Evolutionary conservation across 805 yeast species (phyloP).

Genomic region (Wickerhamomyces tratensis): DNA sequence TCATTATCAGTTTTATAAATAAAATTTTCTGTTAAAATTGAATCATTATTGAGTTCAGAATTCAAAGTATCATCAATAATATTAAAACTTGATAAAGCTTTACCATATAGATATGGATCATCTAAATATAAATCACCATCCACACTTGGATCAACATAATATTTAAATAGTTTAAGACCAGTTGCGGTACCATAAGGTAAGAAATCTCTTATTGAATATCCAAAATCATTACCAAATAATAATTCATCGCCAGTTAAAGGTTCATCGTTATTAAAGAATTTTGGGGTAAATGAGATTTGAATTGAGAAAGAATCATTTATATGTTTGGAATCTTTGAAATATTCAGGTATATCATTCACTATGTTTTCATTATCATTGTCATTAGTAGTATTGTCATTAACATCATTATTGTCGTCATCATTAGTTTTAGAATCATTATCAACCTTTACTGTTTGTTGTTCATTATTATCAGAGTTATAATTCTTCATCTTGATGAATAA

Average conservation of each 20-base stretch:
- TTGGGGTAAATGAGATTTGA: constrained; percentile 33
- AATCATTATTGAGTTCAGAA: constrained; percentile 3
- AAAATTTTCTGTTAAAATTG: constrained; percentile 11
- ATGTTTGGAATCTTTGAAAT: constrained; percentile 18
- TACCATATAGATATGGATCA: constrained; percentile 54
- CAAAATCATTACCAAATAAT: constrained; percentile 63
- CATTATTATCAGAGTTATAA: constrained; percentile 24
- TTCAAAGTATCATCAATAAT: constrained; percentile 23
- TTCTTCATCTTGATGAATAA: constrained; percentile 34
- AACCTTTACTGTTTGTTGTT: too few species aligned
- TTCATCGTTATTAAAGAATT: constrained; percentile 6
- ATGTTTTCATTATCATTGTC: too few species aligned
- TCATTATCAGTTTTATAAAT: not conserved
- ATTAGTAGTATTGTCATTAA: too few species aligned
- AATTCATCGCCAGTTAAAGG: constrained; percentile 42
- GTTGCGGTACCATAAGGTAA: constrained; percentile 47
- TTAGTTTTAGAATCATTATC: too few species aligned
- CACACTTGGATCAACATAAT: constrained; percentile 55
- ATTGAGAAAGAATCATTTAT: constrained; percentile 22
- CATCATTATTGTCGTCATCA: too few species aligned
- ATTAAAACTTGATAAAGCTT: constrained; percentile 48
- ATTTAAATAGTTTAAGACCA: constrained; percentile 46
- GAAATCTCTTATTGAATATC: constrained; percentile 43
- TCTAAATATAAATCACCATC: constrained; percentile 53
- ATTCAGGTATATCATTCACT: constrained; percentile 8